Conservation (phyloP, 2,329 filamentous ascomycete species). For the Colletotrichum sp. region DNA sequence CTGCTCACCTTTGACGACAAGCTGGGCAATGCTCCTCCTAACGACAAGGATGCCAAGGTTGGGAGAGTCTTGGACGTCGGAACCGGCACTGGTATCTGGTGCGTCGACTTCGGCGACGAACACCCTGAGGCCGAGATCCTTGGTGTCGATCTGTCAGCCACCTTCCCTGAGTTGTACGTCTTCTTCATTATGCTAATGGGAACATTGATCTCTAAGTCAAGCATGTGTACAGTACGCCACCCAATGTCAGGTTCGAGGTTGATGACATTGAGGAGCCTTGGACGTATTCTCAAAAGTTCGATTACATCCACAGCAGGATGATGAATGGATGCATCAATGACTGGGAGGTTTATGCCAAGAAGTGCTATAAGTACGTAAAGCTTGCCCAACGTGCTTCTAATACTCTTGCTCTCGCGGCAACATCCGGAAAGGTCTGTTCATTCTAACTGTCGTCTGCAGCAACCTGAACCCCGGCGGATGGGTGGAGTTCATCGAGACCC, state of each 20-base stretch:
- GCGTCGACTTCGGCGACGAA: constrained; percentile 44
- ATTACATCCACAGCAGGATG: background rate
- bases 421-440: no score
- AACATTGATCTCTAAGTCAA: no score
- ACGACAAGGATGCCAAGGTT: constrained; percentile 21
- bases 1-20: constrained; percentile 33
- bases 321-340: background rate
- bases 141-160: constrained; percentile 45
- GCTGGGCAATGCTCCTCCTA: constrained; percentile 30
- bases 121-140: constrained; percentile 25
- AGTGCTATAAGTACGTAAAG: constrained; percentile 32
- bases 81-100: constrained; percentile 50
- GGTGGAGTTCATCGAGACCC: constrained; percentile 47
- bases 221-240: constrained; percentile 19
- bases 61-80: constrained; percentile 47
- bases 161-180: constrained; percentile 37
- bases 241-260: constrained; percentile 48
- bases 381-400: no score
- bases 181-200: no score
- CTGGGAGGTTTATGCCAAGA: constrained; percentile 12
- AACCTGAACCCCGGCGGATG: constrained; percentile 47
- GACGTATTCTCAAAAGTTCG: constrained; percentile 27
- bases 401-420: no score
- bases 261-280: constrained; percentile 38
- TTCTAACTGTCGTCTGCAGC: background rate